phyloP scores from a whole-genome alignment of 345 rosid genomes.

The Eucalyptus curtisii region DNA sequence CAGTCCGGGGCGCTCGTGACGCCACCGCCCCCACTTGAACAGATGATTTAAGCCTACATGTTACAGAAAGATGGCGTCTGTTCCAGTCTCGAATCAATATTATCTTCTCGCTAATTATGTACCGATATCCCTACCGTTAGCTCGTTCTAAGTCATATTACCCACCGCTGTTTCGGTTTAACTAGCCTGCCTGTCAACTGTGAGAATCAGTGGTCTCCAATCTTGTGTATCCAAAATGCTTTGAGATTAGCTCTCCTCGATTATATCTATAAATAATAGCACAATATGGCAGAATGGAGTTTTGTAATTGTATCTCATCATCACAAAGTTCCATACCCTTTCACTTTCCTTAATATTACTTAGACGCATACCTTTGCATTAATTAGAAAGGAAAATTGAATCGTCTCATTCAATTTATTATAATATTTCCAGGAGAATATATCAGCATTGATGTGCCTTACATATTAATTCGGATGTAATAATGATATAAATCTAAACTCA shows the following conservation, averaged over 20 bases:
- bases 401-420: neutral
- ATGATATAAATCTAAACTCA: no score
- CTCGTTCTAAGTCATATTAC: neutral
- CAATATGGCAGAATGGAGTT: neutral
- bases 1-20: neutral
- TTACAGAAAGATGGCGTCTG: no score
- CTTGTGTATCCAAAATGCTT: neutral
- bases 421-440: no score
- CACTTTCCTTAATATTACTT: neutral
- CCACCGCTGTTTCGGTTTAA: accelerated
- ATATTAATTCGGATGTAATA: neutral
- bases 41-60: neutral
- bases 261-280: neutral
- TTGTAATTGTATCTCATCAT: neutral
- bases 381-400: neutral
- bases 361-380: neutral
- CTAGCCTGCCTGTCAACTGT: neutral
- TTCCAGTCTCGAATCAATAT: no score
- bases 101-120: no score
- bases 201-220: neutral
- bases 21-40: neutral
- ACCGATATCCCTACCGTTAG: neutral
- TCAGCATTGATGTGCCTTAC: neutral
- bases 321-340: neutral
- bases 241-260: neutral